Base-by-base conservation (phyloP, 73 alveolate species). In the Breviolum minutum region DNA sequence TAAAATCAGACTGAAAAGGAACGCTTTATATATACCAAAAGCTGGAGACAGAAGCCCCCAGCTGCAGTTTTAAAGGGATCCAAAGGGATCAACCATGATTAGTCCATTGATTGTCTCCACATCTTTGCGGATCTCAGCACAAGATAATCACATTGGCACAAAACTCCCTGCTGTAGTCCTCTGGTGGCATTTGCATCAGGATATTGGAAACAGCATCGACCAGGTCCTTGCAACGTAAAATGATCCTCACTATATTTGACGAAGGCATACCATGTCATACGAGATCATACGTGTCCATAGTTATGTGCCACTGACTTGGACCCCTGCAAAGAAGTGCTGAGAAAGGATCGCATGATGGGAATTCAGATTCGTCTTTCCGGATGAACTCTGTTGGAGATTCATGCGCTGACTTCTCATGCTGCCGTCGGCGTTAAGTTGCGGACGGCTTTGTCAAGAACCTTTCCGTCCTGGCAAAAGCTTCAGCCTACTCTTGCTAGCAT, bases 121-220 rank as follows among this genome's bases (percentile, higher is more conserved):
- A 68, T 22, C 77, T 68, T 22, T 68, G 54, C 54, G 54, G 54
- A 40, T 40, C 54, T 2, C 54, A 40, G 54, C 54, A 40, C 54
- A 40, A 40, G 54, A 40, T 40, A 40, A 40, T 40, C 54, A 40
- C 54, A 40, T 40, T 40, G 54, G 54, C 54, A 40, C 54, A 40
- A 40, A 3, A 1, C 77, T 68, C 19, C 19, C 86, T 40, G 3
- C 54, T 40, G 54, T 4, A 8, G 64, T 63, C 95, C 96, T 90
- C 96, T 14, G 85, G 62, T n/a, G 96, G 96, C 74, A 90, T 69
- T 87, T 90, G 96, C 96, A 71, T 90, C 30, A 90, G 87, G 16
- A 90, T 74, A 63, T 90, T 90, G 73, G 96, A 90, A 48, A 90
- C 96, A 8, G 96, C 96, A 9, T 90, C 96, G 32, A 90, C 96